Conservation (phyloP, 2,329 filamentous ascomycete genomes). For the Coniochaeta sp. region DNA sequence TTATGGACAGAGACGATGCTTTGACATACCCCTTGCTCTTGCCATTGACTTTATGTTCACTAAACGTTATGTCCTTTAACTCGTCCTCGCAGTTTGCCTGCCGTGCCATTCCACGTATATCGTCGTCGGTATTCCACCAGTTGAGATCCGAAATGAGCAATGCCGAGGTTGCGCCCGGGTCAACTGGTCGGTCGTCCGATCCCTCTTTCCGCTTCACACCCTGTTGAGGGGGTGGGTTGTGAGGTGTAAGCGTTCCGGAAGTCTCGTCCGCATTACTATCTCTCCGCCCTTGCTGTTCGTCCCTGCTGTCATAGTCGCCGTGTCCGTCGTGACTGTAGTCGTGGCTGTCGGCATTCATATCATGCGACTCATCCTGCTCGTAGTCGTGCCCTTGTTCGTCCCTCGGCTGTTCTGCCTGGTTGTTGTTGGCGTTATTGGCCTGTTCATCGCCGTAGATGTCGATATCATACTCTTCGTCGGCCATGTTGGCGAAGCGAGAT, state of each 20-base stretch:
- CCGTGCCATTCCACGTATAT: conserved; percentile 79
- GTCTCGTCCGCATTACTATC: conserved; percentile 19
- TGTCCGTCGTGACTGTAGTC: conserved; percentile 33
- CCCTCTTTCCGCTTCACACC: conserved; percentile 55
- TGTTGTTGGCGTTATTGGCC: conserved; percentile 26
- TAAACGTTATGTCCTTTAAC: conserved; percentile 89
- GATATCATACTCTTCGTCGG: conserved; percentile 65
- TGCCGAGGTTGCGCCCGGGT: conserved; percentile 57
- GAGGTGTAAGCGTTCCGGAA: conserved; percentile 22
- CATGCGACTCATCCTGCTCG: conserved; percentile 27
- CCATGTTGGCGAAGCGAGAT: conserved; percentile 36
- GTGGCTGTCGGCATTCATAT: conserved; percentile 16
- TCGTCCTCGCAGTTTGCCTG: conserved; percentile 76
- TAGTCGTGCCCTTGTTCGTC: conserved; percentile 23
- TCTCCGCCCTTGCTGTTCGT: conserved; percentile 24
- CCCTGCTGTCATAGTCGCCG: conserved; percentile 28
- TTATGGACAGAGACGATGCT: background rate
- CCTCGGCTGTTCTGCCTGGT: conserved; percentile 24
- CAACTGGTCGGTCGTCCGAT: conserved; percentile 50
- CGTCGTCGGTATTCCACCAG: conserved; percentile 97
- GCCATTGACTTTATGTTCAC: conserved; percentile 97
- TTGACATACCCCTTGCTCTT: conserved; percentile 89
- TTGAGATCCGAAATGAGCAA: conserved; percentile 83
- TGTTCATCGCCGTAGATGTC: conserved; percentile 57
- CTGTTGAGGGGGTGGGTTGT: conserved; percentile 33